phyloP scores from a whole-genome alignment of 2,329 filamentous ascomycete genomes.

The Phialemoniopsis sp. region DNA sequence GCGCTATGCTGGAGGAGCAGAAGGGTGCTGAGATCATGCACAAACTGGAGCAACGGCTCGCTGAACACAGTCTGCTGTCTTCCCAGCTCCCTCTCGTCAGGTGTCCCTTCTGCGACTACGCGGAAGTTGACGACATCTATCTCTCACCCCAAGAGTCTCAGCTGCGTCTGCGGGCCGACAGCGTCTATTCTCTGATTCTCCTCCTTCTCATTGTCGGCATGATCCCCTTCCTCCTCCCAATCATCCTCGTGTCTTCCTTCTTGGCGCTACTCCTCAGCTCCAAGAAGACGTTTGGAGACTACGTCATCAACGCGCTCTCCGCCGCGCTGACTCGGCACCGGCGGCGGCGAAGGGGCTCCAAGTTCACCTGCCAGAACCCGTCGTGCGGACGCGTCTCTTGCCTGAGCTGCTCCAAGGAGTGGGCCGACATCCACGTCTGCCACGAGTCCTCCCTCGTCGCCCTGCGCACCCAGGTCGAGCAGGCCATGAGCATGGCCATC shows the following conservation, averaged over 20 bases:
- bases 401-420: slow-evolving; percentile 74
- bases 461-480: slow-evolving; percentile 84
- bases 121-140: slow-evolving; percentile 78
- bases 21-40: slow-evolving; percentile 67
- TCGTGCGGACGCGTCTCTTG: slow-evolving; percentile 70
- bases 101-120: slow-evolving; percentile 90
- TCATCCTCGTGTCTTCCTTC: slow-evolving; percentile 43
- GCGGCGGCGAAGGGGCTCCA: slow-evolving; percentile 66
- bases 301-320: slow-evolving; percentile 42
- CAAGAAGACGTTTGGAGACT: slow-evolving; percentile 31
- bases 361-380: slow-evolving; percentile 72
- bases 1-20: slow-evolving; percentile 66
- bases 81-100: slow-evolving; percentile 72
- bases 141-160: slow-evolving; percentile 49
- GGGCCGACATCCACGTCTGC: slow-evolving; percentile 86
- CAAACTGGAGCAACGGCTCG: slow-evolving; percentile 75
- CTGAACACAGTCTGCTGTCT: slow-evolving; percentile 70
- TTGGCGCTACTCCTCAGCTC: slow-evolving; percentile 38
- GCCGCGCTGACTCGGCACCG: slow-evolving; percentile 63
- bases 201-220: slow-evolving; percentile 48
- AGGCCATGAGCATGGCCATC: slow-evolving; percentile 87
- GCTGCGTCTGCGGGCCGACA: slow-evolving; percentile 53
- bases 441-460: slow-evolving; percentile 79
- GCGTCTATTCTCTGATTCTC: slow-evolving; percentile 41
- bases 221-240: slow-evolving; percentile 51